Base-by-base conservation (phyloP, 2,329 filamentous ascomycete species). In the Clonostachys chloroleuca region DNA sequence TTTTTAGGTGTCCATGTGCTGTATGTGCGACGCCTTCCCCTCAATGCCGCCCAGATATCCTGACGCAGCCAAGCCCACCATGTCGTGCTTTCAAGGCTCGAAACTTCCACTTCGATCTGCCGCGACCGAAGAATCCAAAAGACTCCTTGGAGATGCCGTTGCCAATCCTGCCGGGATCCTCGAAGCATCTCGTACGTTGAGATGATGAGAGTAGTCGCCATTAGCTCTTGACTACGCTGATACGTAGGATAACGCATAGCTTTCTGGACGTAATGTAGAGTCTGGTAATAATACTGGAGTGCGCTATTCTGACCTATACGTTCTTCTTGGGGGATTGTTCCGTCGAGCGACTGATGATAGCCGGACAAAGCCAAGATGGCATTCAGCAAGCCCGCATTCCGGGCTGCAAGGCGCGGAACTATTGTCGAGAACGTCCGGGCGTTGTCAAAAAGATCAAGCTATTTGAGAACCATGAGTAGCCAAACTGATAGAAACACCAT, bases 41-140 rank as follows among this genome's bases (percentile, higher is more conserved):
- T 70, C 52, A 84, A 83, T 0, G 81, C 81, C 3, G 79, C 81
- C 81, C 81, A 85, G 0, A 81, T 71, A 55, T 86, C 82, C 55
- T 86, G 82, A n/a, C 79, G 68, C 5, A 85, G 63, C 82, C 81
- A 86, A 1, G 76, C 74, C 81, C 82, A 86, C 82, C 81, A 85
- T 0, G 80, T 77, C 0, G 80, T 76, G 51, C 77, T 73, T 40
- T 76, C 69, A 0, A 85, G 64, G 0, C 80, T 78, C 1, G 75
- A 73, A 1, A 73, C 76, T 44, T 79, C 79, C 2, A 80, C 81
- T 47, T 84, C 72, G 41, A 82, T 81, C 43, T 81, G 71, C 45
- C 81, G 78, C 1, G 75, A 80, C n/a, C 80, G 66, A 48, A 84
- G 76, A 14, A 85, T 84, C 77, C 81, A 84, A 52, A 84, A 86